Percentiles rank a stretch among this genome's conserved stretches.
Conservation (phyloP, 2,329 filamentous ascomycete genomes). For the Sporothrix brunneoviolacea region DNA sequence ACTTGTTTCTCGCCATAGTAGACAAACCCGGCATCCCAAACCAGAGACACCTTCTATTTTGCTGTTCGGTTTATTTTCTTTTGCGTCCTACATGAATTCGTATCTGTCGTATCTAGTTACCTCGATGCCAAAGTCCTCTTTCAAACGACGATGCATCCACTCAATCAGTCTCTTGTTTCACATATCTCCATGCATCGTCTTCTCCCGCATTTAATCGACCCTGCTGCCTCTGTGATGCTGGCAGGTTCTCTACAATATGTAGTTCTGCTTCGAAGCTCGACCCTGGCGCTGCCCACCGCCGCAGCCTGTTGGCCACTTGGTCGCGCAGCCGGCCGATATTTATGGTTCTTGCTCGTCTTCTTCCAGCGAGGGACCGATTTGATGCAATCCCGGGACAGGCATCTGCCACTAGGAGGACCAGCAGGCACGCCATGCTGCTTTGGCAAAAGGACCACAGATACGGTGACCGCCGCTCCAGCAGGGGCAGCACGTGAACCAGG, state of each 20-base stretch:
- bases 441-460: conserved; percentile 33
- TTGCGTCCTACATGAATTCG: no score
- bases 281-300: conserved; percentile 27
- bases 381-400: conserved; percentile 21
- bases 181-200: not conserved
- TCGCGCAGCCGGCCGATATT: conserved; percentile 25
- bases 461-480: conserved; percentile 31
- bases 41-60: no score
- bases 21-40: no score
- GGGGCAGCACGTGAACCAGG: conserved; percentile 28
- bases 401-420: conserved; percentile 29
- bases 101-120: no score
- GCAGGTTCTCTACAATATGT: conserved; percentile 15
- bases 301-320: conserved; percentile 24
- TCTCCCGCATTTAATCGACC: not conserved
- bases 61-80: no score
- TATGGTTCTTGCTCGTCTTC: not conserved
- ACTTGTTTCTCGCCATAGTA: no score
- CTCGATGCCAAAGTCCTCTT: no score
- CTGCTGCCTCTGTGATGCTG: not conserved
- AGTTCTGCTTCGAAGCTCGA: conserved; percentile 26
- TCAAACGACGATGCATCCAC: no score
- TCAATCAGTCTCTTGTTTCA: not conserved
- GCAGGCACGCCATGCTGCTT: conserved; percentile 28
- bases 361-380: not conserved